These are phyloP conservation scores for Pulveroboletus sp. DNA, from an alignment of 768 basidiomycete species.

Conservation along the genomic window DNA sequence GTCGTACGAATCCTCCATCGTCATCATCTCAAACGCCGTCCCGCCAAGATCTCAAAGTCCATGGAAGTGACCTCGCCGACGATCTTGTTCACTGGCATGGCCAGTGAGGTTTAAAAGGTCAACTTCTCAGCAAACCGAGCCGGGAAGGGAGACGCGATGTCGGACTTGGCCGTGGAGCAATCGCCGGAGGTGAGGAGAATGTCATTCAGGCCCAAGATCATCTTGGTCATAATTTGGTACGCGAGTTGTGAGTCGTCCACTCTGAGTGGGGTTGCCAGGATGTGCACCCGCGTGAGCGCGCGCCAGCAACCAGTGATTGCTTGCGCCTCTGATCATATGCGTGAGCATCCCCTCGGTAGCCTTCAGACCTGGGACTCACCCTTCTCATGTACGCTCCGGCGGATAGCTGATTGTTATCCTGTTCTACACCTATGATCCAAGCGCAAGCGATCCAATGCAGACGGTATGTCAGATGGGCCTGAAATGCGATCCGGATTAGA, in stretches of 20 bases:
- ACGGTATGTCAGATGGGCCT: conserved; percentile 26
- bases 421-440: conserved; percentile 31
- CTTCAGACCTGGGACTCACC: no score
- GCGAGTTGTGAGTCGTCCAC: no score
- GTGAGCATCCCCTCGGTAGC: no score
- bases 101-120: conserved; percentile 39
- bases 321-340: conserved; percentile 44
- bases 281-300: no score
- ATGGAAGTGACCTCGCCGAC: conserved; percentile 29
- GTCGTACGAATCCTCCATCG: conserved; percentile 33
- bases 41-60: conserved; percentile 30
- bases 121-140: no score
- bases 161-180: no score
- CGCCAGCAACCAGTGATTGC: no score
- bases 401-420: conserved; percentile 29
- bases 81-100: conserved; percentile 45
- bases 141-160: no score
- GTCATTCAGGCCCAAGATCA: no score
- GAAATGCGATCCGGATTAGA: conserved; percentile 36
- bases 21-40: conserved; percentile 21
- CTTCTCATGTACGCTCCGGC: conserved; percentile 33
- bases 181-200: no score
- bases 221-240: no score
- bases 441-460: conserved; percentile 26
- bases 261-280: no score